These are phyloP conservation scores for Telopea speciosissima DNA, from an alignment of 177 flowering plant species.

Conservation along the genomic window DNA sequence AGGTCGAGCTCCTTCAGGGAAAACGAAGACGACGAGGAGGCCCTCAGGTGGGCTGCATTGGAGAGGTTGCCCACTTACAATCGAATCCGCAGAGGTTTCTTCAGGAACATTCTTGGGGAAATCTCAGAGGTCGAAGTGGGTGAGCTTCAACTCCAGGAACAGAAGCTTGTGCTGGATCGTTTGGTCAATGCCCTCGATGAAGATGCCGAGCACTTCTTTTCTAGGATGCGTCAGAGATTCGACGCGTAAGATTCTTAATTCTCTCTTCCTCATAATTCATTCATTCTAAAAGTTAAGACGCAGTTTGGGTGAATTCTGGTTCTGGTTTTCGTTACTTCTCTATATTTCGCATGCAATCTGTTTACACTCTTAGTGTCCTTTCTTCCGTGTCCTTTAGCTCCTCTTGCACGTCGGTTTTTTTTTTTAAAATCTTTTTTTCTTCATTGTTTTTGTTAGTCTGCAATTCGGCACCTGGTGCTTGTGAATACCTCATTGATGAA, in stretches of 20 bases:
- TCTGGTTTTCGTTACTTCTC: too few relatives aligned
- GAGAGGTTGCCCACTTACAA: constrained; percentile 82
- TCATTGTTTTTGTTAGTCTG: not conserved
- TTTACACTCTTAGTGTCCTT: not conserved
- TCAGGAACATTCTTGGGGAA: constrained; percentile 59
- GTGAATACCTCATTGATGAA: not conserved
- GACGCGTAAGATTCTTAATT: constrained; percentile 48
- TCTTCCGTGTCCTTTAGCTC: not conserved
- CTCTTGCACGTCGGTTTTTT: not conserved
- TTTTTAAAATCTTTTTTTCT: not conserved
- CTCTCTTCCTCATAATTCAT: too few relatives aligned
- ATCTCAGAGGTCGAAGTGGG: constrained; percentile 47
- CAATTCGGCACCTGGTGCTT: not conserved
- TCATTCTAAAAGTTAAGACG: too few relatives aligned
- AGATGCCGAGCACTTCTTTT: constrained; percentile 58
- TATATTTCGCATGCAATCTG: not conserved
- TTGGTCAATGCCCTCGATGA: constrained; percentile 46
- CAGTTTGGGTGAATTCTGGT: not conserved
- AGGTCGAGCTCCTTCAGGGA: constrained; percentile 60
- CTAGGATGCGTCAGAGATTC: constrained; percentile 63
- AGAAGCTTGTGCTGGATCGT: constrained; percentile 62
- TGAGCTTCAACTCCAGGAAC: constrained; percentile 43
- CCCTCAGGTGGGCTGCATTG: constrained; percentile 85
- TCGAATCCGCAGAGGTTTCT: constrained; percentile 71
- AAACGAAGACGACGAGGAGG: constrained; percentile 76